Conservation (phyloP, 164 flowering plant genomes). For the Dillenia turbinata region DNA sequence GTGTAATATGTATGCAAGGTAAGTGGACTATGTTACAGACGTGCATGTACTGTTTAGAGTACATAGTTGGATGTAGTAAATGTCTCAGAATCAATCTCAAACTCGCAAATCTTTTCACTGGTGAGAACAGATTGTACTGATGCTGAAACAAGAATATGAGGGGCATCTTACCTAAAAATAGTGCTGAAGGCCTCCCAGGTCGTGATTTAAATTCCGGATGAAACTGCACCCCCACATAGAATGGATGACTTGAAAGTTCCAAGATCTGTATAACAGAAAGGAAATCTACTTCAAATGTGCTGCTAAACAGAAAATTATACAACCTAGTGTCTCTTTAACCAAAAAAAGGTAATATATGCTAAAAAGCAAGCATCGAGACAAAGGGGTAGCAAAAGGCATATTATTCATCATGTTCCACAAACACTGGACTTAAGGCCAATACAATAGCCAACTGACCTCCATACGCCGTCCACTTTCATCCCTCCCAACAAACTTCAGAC, state of each 20-base stretch:
- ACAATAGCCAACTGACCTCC: slow-evolving; percentile 58
- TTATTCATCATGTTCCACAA: too few relatives aligned
- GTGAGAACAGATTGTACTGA: too few relatives aligned
- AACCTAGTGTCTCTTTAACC: slow-evolving; percentile 1
- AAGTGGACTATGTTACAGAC: too few relatives aligned
- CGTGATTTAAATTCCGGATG: slow-evolving; percentile 98
- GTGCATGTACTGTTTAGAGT: too few relatives aligned
- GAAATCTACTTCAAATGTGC: neutral
- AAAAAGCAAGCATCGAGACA: too few relatives aligned
- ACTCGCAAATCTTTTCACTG: too few relatives aligned
- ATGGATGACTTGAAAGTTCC: slow-evolving; percentile 82
- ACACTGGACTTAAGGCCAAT: too few relatives aligned
- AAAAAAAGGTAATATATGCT: neutral
- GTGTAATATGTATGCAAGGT: too few relatives aligned
- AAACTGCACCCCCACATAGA: slow-evolving; percentile 91
- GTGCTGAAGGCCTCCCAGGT: slow-evolving; percentile 85
- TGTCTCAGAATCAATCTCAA: too few relatives aligned
- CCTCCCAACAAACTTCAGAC: slow-evolving; percentile 82
- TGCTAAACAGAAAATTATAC: neutral
- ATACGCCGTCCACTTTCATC: slow-evolving; percentile 89
- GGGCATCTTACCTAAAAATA: slow-evolving; percentile 54
- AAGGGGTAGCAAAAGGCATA: too few relatives aligned
- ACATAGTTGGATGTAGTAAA: too few relatives aligned
- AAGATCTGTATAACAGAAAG: slow-evolving; percentile 49
- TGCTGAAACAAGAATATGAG: too few relatives aligned